These are phyloP conservation scores for Santalum album DNA, from an alignment of 164 flowering plant genomes.

Conservation along the genomic window DNA sequence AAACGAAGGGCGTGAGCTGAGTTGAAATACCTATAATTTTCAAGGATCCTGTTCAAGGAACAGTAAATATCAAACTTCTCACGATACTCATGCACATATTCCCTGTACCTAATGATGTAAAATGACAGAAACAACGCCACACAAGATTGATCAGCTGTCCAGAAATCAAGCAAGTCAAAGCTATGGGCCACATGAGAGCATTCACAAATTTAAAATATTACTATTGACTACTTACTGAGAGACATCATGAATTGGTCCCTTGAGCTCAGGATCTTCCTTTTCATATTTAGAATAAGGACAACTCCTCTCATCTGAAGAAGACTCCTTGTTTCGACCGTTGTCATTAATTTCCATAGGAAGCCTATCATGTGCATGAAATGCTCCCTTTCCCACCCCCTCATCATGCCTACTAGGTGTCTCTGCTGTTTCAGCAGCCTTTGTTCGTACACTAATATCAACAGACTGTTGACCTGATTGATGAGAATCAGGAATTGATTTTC, in stretches of 20 bases:
- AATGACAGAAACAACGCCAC: too few species aligned
- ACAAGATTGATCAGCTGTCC: background rate
- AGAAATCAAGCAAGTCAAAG: conserved; percentile 2
- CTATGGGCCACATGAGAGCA: background rate
- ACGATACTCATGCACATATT: conserved; percentile 72
- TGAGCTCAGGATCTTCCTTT: conserved; percentile 80
- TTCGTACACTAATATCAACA: conserved; percentile 20
- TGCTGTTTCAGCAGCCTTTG: conserved; percentile 25
- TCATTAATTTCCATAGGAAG: conserved; percentile 20
- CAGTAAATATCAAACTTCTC: conserved; percentile 69
- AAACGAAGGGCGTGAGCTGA: background rate
- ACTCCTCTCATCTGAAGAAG: conserved; percentile 64
- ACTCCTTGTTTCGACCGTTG: conserved; percentile 35
- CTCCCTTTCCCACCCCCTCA: conserved; percentile 26
- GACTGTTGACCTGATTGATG: conserved; percentile 30
- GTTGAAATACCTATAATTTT: conserved; percentile 53
- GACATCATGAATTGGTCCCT: conserved; percentile 64
- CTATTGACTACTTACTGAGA: conserved; percentile 54
- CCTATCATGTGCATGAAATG: conserved; percentile 20
- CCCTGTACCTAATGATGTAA: conserved; percentile 58
- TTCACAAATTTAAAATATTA: background rate
- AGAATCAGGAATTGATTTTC: conserved; percentile 30
- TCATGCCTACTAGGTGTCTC: conserved; percentile 30
- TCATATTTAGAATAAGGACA: conserved; percentile 71
- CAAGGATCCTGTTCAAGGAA: conserved; percentile 55